Evolutionary conservation across 2,329 filamentous ascomycete genomes (phyloP), one percentile per base, ranked within the genome.

Genomic region (Beauveria medogensis): DNA sequence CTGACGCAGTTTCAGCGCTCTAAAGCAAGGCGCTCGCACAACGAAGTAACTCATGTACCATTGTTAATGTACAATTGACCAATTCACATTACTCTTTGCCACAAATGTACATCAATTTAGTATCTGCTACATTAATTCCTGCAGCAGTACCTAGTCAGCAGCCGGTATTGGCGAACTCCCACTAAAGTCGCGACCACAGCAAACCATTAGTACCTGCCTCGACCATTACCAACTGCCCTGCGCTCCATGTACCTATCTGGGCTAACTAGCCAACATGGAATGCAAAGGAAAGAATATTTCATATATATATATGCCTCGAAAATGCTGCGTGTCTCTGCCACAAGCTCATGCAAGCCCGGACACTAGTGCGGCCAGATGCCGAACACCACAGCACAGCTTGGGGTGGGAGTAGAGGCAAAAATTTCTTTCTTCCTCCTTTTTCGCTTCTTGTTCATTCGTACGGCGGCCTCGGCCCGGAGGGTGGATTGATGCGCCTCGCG

Each of bases 361-460:
- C 56, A 52, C 56, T 59, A 59, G 47, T 59, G 56, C 56, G 52
- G 56, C 56, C n/a, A 52, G 40, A 30, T 52, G 56, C 56, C 56
- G 47, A 26, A 51, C 47, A 51, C 47, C 30, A 34, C 34, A 37
- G 34, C 5, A 37, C 34, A 37, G 6, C 34, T 37, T 37, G 34
- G 34, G 30, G 34, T 37, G 34, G 34, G 34, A 37, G 34, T 6
- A 37, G 34, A 37, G 34, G 34, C 30, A 6, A 37, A 16, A 37
- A 16, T 24, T 18, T 20, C 5, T 26, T 53, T 48, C 22, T 18
- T 14, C 28, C 16, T 24, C 18, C 24, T 10, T n/a, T 20, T 30
- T 30, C 8, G 34, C 34, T 4, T 16, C 5, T 37, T 16, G 34
- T 37, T 37, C 34, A 54, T 54, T 54, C 52, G 53, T 26, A 16